phyloP scores from a whole-genome alignment of 768 basidiomycete genomes.

The Tricholoma saponaceum region DNA sequence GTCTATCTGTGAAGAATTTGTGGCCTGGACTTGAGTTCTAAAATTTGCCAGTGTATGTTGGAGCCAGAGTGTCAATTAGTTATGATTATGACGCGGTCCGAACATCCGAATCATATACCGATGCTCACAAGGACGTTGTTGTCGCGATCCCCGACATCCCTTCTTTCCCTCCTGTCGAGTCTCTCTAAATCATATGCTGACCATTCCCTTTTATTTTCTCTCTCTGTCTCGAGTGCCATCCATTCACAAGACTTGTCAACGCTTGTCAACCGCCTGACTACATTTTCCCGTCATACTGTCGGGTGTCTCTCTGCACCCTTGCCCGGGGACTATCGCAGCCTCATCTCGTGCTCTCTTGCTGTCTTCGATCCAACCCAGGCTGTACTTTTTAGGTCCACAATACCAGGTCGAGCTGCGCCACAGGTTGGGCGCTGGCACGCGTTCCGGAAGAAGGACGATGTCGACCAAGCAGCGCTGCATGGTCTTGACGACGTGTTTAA shows the following conservation, averaged over 20 bases:
- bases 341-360: slow-evolving; percentile 55
- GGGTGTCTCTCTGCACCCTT: slow-evolving; percentile 63
- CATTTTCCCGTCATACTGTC: slow-evolving; percentile 37
- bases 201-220: slow-evolving; percentile 44
- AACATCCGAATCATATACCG: neutral
- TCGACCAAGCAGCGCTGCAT: neutral
- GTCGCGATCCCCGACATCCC: slow-evolving; percentile 29
- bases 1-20: neutral
- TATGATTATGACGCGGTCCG: no score
- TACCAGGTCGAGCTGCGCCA: slow-evolving; percentile 51
- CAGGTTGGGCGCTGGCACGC: slow-evolving; percentile 77
- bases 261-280: slow-evolving; percentile 35
- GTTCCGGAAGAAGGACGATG: slow-evolving; percentile 36
- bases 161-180: slow-evolving; percentile 30
- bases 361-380: slow-evolving; percentile 41
- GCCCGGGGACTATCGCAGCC: slow-evolving; percentile 19
- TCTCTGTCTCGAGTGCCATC: slow-evolving; percentile 37
- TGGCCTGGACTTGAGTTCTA: no score
- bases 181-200: slow-evolving; percentile 28
- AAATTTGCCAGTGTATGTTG: no score
- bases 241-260: slow-evolving; percentile 32
- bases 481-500: slow-evolving; percentile 15
- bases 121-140: slow-evolving; percentile 39
- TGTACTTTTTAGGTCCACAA: slow-evolving; percentile 56
- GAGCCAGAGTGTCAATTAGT: no score